Evolutionary conservation across 1,139 yeast genomes (phyloP).

Genomic region (Yamadazyma siamensis): DNA sequence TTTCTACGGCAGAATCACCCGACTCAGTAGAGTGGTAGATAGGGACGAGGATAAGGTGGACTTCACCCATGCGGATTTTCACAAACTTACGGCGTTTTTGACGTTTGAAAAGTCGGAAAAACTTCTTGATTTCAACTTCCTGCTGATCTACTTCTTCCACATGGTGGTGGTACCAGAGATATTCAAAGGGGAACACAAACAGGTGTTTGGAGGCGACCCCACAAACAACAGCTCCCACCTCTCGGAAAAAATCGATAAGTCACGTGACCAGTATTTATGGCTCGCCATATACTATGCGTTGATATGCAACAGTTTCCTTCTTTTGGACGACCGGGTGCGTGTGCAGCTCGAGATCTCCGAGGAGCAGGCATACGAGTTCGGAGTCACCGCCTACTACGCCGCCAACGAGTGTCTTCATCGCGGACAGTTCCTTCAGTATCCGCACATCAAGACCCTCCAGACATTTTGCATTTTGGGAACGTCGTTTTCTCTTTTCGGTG

Average conservation of each 20-base stretch:
- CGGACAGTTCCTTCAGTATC: constrained; percentile 28
- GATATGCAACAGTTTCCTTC: constrained; percentile 26
- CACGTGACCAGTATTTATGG: constrained; percentile 22
- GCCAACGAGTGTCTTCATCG: constrained; percentile 29
- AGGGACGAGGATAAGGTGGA: not conserved
- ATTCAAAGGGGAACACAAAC: constrained; percentile 13
- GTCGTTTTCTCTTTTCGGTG: constrained; percentile 27
- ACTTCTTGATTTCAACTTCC: constrained; percentile 12
- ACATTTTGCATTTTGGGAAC: constrained; percentile 24
- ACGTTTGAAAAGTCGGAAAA: constrained; percentile 5
- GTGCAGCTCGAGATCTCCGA: constrained; percentile 16
- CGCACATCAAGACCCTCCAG: constrained; percentile 24
- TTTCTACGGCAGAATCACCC: constrained; percentile 6
- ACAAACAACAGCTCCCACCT: constrained; percentile 8
- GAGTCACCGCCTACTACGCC: constrained; percentile 24
- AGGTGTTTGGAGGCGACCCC: constrained; percentile 8
- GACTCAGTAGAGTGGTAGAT: not conserved
- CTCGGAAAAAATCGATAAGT: constrained; percentile 6
- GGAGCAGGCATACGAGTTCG: constrained; percentile 19
- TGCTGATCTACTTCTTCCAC: constrained; percentile 12
- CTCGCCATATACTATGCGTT: constrained; percentile 28
- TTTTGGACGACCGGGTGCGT: constrained; percentile 20
- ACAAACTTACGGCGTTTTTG: constrained; percentile 4
- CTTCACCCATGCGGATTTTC: constrained; percentile 7
- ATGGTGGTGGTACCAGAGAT: constrained; percentile 13